Evolutionary conservation across 805 yeast species (phyloP).

Genomic region (Metschnikowia lunata): DNA sequence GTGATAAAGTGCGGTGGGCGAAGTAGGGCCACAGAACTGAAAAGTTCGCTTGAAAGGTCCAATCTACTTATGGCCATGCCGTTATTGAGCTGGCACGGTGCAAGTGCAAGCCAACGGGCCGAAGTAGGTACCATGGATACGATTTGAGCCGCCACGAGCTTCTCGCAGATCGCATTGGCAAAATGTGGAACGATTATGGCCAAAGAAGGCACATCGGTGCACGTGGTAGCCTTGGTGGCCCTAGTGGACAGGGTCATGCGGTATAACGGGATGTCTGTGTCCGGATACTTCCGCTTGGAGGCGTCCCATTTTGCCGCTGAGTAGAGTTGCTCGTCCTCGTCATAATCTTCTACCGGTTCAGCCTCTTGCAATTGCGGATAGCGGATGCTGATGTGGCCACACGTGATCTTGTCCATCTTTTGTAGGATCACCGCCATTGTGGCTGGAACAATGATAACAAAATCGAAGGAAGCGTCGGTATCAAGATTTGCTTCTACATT

Average conservation of each 20-base stretch:
- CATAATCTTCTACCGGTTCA: constrained; percentile 34
- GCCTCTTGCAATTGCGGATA: constrained; percentile 13
- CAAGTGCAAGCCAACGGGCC: constrained; percentile 25
- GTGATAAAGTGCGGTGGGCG: constrained; percentile 61
- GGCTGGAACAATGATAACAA: constrained; percentile 18
- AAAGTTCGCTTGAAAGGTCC: constrained; percentile 12
- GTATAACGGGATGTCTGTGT: constrained; percentile 19
- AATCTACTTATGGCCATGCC: constrained; percentile 24
- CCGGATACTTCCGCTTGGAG: constrained; percentile 20
- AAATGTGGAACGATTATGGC: constrained; percentile 32
- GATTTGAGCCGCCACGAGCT: constrained; percentile 24
- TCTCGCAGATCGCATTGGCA: constrained; percentile 32
- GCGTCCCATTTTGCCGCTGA: constrained; percentile 25
- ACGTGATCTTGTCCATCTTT: constrained; percentile 11
- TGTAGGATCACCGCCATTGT: constrained; percentile 17
- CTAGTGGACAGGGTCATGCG: neutral
- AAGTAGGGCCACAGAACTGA: constrained; percentile 25
- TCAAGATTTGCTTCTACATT: neutral
- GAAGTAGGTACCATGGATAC: constrained; percentile 11
- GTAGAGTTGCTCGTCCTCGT: constrained; percentile 50
- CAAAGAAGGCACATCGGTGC: constrained; percentile 4
- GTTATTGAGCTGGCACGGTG: constrained; percentile 37
- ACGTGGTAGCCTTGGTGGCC: neutral
- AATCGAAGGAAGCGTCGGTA: neutral
- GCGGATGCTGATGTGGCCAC: constrained; percentile 16